These are phyloP conservation scores for Artemisia argyi DNA, from an alignment of 129 eudicot species.

Conservation along the genomic window DNA sequence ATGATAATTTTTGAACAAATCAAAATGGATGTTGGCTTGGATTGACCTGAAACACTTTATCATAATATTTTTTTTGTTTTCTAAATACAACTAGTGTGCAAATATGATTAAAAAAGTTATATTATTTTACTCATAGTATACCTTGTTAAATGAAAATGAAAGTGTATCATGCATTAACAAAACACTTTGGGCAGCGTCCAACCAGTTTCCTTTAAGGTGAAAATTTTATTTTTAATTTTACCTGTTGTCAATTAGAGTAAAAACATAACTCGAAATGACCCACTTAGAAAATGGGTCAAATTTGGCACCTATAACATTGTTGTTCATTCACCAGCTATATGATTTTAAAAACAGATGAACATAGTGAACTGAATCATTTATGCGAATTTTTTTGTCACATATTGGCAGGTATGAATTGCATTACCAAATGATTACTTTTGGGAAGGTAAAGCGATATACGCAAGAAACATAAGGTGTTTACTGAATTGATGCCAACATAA, in stretches of 20 bases:
- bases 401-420: constrained; percentile 82
- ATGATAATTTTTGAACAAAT: too few species aligned
- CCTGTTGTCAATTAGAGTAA: not conserved
- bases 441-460: constrained; percentile 63
- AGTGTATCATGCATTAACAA: too few species aligned
- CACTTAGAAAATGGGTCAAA: not conserved
- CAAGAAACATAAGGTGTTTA: constrained; percentile 7
- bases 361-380: not conserved
- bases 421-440: constrained; percentile 98
- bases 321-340: not conserved
- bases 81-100: too few species aligned
- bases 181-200: too few species aligned
- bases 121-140: too few species aligned
- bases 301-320: not conserved
- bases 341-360: constrained; percentile 2
- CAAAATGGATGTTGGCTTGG: not conserved
- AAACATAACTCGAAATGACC: not conserved
- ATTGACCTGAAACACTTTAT: too few species aligned
- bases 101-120: too few species aligned
- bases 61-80: too few species aligned
- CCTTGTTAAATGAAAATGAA: too few species aligned
- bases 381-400: constrained; percentile 4
- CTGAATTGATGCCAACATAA: constrained; percentile 2
- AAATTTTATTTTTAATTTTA: too few species aligned
- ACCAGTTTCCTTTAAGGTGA: too few species aligned